Evolutionary conservation across 2,329 filamentous ascomycete species (phyloP).

Genomic region (Fusarium luffae): DNA sequence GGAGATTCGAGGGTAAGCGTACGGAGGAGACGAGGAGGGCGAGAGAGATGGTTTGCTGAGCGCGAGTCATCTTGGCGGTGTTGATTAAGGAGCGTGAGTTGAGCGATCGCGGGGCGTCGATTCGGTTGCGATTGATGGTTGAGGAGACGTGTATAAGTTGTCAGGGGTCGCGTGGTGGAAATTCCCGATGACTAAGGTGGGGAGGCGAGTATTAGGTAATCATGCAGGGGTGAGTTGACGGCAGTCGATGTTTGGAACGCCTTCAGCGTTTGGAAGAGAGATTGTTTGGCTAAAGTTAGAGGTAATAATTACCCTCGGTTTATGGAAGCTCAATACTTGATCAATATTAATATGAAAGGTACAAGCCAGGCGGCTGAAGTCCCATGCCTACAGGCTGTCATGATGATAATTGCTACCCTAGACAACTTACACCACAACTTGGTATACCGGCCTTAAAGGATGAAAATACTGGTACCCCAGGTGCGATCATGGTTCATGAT

Average conservation of each 20-base stretch:
- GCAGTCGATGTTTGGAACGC: neutral
- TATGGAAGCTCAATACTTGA: too few species aligned
- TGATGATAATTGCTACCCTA: too few species aligned
- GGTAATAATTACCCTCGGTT: too few species aligned
- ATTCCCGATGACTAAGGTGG: constrained; percentile 33
- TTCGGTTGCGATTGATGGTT: constrained; percentile 19
- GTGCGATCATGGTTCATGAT: too few species aligned
- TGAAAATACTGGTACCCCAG: too few species aligned
- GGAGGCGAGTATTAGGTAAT: constrained; percentile 10
- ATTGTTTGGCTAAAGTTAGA: neutral
- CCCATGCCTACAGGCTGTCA: too few species aligned
- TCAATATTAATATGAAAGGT: too few species aligned
- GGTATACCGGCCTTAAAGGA: too few species aligned
- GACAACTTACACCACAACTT: too few species aligned
- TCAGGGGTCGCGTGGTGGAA: constrained; percentile 41
- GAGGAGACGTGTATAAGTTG: constrained; percentile 46
- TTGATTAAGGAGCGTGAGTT: constrained; percentile 15
- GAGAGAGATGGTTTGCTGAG: constrained; percentile 90
- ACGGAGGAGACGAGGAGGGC: constrained; percentile 89
- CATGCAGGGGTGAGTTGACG: neutral
- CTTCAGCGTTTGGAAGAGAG: accelerated
- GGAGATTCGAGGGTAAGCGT: constrained; percentile 50
- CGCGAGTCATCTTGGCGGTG: constrained; percentile 82
- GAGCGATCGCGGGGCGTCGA: constrained; percentile 1
- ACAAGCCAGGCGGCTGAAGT: too few species aligned